Base-by-base conservation (phyloP, 805 yeast genomes). In the Wickerhamiella bombiphila region DNA sequence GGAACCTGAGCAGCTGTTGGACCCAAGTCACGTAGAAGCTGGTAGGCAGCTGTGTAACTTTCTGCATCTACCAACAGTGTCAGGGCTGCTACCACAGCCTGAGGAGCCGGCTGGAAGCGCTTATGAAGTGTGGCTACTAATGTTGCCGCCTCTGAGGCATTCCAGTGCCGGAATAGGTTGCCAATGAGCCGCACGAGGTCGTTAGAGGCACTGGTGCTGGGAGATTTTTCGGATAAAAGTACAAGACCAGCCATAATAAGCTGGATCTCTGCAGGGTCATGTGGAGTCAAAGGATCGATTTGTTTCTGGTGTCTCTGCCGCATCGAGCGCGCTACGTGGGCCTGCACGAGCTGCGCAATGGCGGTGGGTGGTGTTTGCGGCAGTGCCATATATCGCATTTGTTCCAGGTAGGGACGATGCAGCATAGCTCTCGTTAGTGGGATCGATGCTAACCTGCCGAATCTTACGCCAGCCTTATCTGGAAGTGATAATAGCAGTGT, bases 351-450 rank as follows among this genome's bases (percentile, higher is more conserved):
- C 13, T 37, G 34, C 5, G 36, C 22, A 1, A 53, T 29, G 2
- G 53, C 56, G 7, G 28, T n/a, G 2, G 34, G 34, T 0, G 46
- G 25, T 3, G 48, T 45, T 14, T 39, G 37, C 2, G 48, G 44
- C 21, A 55, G 41, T 1, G 57, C 42, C 57, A 55, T 49, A 36
- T 48, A 55, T 14, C 56, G 37, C 34, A 55, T 37, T 36, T 53
- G 59, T 36, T 56, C 60, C 9, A 51, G 29, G n/a, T 45, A 48
- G 1, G 60, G 58, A 21, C 60, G 44, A 4, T 36, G 21, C 2
- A 42, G 39, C 14, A 54, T 32, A 5, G 40, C 29, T 9, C 19
- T 22, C 8, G 42, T 41, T 16, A 44, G 33, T 2, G 28, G 26
- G 5, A 22, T 13, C 19, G 36, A 22, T 6, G 43, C 36, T 1